Evolutionary conservation across 2,329 filamentous ascomycete species (phyloP).

Genomic region (Colletotrichum lini): DNA sequence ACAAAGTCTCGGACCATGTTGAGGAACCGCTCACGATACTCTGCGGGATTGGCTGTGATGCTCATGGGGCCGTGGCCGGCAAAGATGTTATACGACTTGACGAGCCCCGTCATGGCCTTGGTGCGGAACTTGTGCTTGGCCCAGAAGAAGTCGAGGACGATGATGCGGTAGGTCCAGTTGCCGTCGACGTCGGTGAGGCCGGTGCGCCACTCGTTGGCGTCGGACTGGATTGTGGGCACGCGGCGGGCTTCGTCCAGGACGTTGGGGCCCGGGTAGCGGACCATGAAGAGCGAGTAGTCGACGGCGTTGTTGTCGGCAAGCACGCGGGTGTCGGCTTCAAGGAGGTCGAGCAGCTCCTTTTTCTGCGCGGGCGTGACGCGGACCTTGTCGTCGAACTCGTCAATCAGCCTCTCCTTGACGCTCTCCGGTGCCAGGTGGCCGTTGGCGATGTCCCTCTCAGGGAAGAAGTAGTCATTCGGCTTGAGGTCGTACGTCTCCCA

Average conservation of each 20-base stretch:
- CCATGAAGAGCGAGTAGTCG: slow-evolving; percentile 82
- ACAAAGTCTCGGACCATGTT: slow-evolving; percentile 63
- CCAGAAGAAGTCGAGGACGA: slow-evolving; percentile 85
- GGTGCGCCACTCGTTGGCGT: slow-evolving; percentile 66
- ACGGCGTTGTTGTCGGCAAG: slow-evolving; percentile 76
- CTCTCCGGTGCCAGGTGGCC: slow-evolving; percentile 74
- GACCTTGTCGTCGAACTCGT: slow-evolving; percentile 78
- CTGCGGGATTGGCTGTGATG: slow-evolving; percentile 77
- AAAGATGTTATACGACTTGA: slow-evolving; percentile 75
- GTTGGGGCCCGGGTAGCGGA: slow-evolving; percentile 59
- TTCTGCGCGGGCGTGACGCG: slow-evolving; percentile 69
- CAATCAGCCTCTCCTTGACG: slow-evolving; percentile 76
- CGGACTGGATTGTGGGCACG: slow-evolving; percentile 57
- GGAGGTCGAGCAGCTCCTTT: slow-evolving; percentile 66
- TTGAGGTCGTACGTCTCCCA: slow-evolving; percentile 85
- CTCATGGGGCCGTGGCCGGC: slow-evolving; percentile 79
- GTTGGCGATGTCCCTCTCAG: slow-evolving; percentile 78
- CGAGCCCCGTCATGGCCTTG: slow-evolving; percentile 74
- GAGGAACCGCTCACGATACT: slow-evolving; percentile 73
- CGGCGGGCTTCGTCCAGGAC: slow-evolving; percentile 26
- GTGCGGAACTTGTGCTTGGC: slow-evolving; percentile 79
- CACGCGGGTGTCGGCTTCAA: slow-evolving; percentile 75
- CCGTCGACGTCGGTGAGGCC: slow-evolving; percentile 74
- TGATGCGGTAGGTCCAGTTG: slow-evolving; percentile 76
- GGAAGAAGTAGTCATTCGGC: slow-evolving; percentile 81